Conservation (phyloP, 768 basidiomycete genomes). For the Suillus luteus region DNA sequence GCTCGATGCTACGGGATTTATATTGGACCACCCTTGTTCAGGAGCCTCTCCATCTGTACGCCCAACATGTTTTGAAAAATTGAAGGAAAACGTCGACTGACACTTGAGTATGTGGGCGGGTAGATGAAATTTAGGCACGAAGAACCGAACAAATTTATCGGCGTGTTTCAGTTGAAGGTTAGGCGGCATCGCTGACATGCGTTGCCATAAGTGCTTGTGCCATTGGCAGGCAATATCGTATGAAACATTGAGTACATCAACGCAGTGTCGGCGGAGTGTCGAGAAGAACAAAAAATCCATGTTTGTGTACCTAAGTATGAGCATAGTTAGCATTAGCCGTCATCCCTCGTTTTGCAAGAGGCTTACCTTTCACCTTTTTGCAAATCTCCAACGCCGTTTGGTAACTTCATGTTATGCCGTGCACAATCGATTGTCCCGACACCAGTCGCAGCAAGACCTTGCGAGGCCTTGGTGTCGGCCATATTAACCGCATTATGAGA, state of each 20-base stretch:
- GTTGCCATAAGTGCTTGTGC: slow-evolving; percentile 13
- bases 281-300: slow-evolving; percentile 29
- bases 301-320: slow-evolving; percentile 19
- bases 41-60: slow-evolving; percentile 38
- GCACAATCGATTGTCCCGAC: slow-evolving; percentile 14
- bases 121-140: slow-evolving; percentile 40
- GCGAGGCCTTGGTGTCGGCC: slow-evolving; percentile 11
- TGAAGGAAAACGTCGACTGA: slow-evolving; percentile 31
- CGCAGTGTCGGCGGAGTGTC: not conserved
- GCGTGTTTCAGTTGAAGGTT: not conserved
- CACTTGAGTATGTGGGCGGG: slow-evolving; percentile 33
- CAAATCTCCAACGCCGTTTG: not conserved
- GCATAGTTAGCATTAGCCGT: too few species aligned
- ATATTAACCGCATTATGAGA: not conserved
- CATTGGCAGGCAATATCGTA: slow-evolving; percentile 30
- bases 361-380: slow-evolving; percentile 2
- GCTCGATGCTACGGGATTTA: slow-evolving; percentile 33
- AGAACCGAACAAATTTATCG: slow-evolving; percentile 9
- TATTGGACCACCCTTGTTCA: slow-evolving; percentile 38
- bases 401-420: slow-evolving; percentile 17
- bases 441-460: slow-evolving; percentile 17
- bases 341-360: too few species aligned
- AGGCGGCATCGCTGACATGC: not conserved
- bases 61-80: slow-evolving; percentile 28
- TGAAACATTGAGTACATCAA: not conserved